phyloP scores from a whole-genome alignment of 2,329 filamentous ascomycete species.

The Scorias spongiosa region DNA sequence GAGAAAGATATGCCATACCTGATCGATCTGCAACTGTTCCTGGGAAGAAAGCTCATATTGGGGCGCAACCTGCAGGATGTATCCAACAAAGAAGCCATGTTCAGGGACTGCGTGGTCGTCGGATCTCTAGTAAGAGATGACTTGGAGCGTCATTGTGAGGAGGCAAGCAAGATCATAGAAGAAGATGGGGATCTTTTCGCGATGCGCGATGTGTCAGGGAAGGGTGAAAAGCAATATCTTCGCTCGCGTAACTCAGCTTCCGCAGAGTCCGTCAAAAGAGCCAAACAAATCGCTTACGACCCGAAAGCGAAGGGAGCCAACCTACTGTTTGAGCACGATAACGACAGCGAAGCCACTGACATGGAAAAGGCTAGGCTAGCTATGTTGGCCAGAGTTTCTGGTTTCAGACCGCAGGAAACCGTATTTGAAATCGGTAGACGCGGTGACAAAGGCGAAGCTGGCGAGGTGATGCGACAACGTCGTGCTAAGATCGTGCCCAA shows the following conservation, averaged over 20 bases:
- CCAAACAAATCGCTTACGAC: constrained; percentile 59
- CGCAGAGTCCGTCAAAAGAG: constrained; percentile 72
- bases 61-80: constrained; percentile 42
- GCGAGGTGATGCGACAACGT: constrained; percentile 60
- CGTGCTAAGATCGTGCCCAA: constrained; percentile 52
- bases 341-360: constrained; percentile 39
- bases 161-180: constrained; percentile 61
- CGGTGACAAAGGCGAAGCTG: constrained; percentile 51
- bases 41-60: constrained; percentile 67
- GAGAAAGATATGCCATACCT: constrained; percentile 84
- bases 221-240: constrained; percentile 87
- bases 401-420: constrained; percentile 79
- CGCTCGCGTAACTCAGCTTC: constrained; percentile 84
- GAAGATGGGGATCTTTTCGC: constrained; percentile 59
- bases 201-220: constrained; percentile 59
- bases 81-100: constrained; percentile 40
- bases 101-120: constrained; percentile 68
- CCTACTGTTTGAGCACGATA: constrained; percentile 51
- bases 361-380: constrained; percentile 59
- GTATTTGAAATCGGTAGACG: constrained; percentile 86
- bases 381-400: constrained; percentile 79
- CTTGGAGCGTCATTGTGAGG: constrained; percentile 64
- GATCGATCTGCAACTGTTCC: constrained; percentile 83
- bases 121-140: constrained; percentile 59
- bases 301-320: constrained; percentile 62